phyloP scores from a whole-genome alignment of 2,329 filamentous ascomycete genomes.

The Penicillium sp. region DNA sequence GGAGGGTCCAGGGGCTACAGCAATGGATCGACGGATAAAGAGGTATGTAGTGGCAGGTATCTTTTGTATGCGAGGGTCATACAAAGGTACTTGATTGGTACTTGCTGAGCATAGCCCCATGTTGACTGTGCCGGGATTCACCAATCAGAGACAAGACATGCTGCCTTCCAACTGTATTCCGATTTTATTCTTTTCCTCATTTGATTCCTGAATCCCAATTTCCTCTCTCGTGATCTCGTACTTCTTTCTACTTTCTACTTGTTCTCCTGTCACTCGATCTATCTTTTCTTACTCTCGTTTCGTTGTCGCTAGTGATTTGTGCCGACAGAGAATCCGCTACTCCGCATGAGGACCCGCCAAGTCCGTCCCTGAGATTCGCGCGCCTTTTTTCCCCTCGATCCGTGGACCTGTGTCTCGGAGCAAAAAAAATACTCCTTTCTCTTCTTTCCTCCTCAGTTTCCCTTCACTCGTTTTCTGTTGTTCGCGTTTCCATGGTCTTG shows the following conservation, averaged over 20 bases:
- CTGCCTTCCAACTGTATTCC: background rate
- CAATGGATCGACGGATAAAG: background rate
- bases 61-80: background rate
- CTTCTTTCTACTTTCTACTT: background rate
- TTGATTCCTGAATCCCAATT: background rate
- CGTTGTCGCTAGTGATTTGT: background rate
- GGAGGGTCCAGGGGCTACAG: background rate
- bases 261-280: background rate
- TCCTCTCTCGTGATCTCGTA: background rate
- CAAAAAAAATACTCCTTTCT: background rate
- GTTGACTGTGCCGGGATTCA: background rate
- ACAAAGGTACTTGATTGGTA: background rate
- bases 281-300: background rate
- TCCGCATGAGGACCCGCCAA: slow-evolving; percentile 10
- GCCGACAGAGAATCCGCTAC: background rate
- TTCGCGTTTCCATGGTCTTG: slow-evolving; percentile 13
- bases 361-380: slow-evolving; percentile 3
- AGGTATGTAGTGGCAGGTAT: background rate
- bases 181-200: background rate
- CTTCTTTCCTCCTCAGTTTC: slow-evolving; percentile 5
- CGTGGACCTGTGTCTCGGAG: slow-evolving; percentile 1
- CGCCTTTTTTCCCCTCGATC: slow-evolving; percentile 2
- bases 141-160: background rate
- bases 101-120: background rate
- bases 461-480: background rate